Percentiles rank a stretch among this genome's conserved stretches.
phyloP scores from a whole-genome alignment of 106 monocot species.

The Dendrobium nobile region DNA sequence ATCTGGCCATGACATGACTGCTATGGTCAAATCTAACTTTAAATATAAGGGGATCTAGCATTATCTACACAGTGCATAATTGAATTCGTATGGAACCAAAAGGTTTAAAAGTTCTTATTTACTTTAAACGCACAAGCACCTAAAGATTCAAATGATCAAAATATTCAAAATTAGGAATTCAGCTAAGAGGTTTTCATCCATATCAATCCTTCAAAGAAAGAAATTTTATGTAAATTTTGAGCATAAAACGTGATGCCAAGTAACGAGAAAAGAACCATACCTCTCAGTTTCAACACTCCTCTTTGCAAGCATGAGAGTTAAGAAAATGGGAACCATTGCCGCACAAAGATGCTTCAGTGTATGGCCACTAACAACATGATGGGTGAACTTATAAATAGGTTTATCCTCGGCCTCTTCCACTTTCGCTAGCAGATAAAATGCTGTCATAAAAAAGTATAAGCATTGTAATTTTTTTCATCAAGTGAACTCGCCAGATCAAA shows the following conservation, averaged over 20 bases:
- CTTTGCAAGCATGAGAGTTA: conserved; percentile 91
- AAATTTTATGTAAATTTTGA: not conserved
- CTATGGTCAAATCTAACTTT: not conserved
- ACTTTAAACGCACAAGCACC: too few relatives aligned
- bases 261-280: conserved; percentile 27
- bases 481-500: not conserved
- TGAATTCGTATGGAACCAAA: not conserved
- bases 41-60: not conserved
- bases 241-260: not conserved
- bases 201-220: not conserved
- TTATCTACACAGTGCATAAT: not conserved
- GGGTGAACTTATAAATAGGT: conserved; percentile 67
- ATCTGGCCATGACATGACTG: not conserved
- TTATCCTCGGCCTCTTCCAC: conserved; percentile 85
- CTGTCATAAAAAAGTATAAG: conserved; percentile 20
- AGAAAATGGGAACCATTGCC: conserved; percentile 95
- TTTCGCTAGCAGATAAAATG: conserved; percentile 95
- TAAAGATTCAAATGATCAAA: too few relatives aligned
- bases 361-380: conserved; percentile 80
- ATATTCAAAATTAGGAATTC: too few relatives aligned
- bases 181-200: too few relatives aligned
- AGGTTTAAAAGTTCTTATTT: too few relatives aligned
- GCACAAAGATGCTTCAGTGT: conserved; percentile 92
- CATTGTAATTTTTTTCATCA: not conserved
- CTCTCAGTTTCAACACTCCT: conserved; percentile 66